Evolutionary conservation across 352 stramenopile species (phyloP).

Genomic region (Phytophthora litchii): DNA sequence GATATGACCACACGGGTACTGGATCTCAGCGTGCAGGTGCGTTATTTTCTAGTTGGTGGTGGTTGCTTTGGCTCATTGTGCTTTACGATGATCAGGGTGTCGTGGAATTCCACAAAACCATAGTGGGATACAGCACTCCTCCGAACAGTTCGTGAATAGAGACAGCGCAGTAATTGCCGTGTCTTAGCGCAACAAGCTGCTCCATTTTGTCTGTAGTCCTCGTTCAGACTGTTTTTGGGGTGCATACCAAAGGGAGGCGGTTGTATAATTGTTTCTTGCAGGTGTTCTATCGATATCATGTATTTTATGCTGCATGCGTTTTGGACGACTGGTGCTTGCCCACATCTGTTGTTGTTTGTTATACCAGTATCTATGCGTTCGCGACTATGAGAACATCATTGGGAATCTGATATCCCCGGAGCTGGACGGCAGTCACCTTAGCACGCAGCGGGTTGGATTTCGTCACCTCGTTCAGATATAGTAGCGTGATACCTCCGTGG

Average conservation of each 20-base stretch:
- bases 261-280: conserved; percentile 9
- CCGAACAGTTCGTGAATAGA: conserved; percentile 34
- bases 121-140: conserved; percentile 53
- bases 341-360: conserved; percentile 4
- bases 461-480: conserved; percentile 83
- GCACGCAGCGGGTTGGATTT: conserved; percentile 84
- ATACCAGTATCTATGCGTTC: conserved; percentile 47
- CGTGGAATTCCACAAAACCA: conserved; percentile 72
- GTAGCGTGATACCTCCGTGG: conserved; percentile 67
- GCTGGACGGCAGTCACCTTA: conserved; percentile 69
- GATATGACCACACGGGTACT: conserved; percentile 82
- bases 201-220: conserved; percentile 25
- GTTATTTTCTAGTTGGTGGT: conserved; percentile 1
- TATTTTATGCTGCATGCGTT: conserved; percentile 33
- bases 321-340: background rate
- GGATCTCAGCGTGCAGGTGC: conserved; percentile 76
- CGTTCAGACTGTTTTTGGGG: conserved; percentile 13
- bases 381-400: conserved; percentile 50
- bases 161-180: conserved; percentile 4
- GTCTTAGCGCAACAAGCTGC: conserved; percentile 16
- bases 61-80: conserved; percentile 8
- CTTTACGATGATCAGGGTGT: conserved; percentile 52
- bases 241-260: conserved; percentile 3
- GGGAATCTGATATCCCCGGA: conserved; percentile 68
- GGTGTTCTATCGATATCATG: conserved; percentile 36